These are phyloP conservation scores for Emmonsia crescens DNA, from an alignment of 2,329 filamentous ascomycete genomes.

Conservation along the genomic window DNA sequence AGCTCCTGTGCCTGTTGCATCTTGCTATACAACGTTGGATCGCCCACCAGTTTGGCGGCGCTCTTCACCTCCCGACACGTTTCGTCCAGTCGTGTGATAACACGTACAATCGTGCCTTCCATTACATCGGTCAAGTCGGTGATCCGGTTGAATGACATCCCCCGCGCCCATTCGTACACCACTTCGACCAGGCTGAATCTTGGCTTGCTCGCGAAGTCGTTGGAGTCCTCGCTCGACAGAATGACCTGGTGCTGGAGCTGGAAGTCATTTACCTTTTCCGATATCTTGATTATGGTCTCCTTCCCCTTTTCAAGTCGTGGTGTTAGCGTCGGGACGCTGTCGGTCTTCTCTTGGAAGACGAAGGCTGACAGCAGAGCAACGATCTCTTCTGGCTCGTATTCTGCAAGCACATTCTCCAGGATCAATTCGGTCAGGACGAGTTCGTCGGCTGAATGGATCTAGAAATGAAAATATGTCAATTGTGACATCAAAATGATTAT, in stretches of 20 bases:
- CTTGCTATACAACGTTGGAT: slow-evolving; percentile 85
- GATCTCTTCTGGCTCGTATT: slow-evolving; percentile 93
- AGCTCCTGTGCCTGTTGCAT: slow-evolving; percentile 96
- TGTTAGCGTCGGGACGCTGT: slow-evolving; percentile 67
- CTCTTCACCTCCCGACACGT: slow-evolving; percentile 97
- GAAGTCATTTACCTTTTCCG: slow-evolving; percentile 82
- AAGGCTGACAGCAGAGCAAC: slow-evolving; percentile 88
- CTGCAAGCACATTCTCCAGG: slow-evolving; percentile 88
- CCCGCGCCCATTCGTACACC: slow-evolving; percentile 95
- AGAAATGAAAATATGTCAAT: slow-evolving; percentile 3
- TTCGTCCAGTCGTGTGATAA: slow-evolving; percentile 88
- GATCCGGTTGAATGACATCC: slow-evolving; percentile 98
- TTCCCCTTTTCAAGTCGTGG: slow-evolving; percentile 71
- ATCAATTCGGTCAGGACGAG: slow-evolving; percentile 92
- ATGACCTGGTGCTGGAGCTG: slow-evolving; percentile 91
- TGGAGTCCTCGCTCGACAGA: slow-evolving; percentile 75
- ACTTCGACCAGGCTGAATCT: slow-evolving; percentile 94
- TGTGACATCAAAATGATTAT: neutral
- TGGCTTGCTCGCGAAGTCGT: slow-evolving; percentile 78
- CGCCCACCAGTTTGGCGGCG: slow-evolving; percentile 86
- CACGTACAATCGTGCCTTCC: slow-evolving; percentile 92
- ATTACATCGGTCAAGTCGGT: slow-evolving; percentile 92
- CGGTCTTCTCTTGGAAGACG: slow-evolving; percentile 96
- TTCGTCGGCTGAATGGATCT: slow-evolving; percentile 91
- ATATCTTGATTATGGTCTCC: slow-evolving; percentile 76